Conservation (phyloP, 108 stramenopile species). For the Conticribra weissflogii region DNA sequence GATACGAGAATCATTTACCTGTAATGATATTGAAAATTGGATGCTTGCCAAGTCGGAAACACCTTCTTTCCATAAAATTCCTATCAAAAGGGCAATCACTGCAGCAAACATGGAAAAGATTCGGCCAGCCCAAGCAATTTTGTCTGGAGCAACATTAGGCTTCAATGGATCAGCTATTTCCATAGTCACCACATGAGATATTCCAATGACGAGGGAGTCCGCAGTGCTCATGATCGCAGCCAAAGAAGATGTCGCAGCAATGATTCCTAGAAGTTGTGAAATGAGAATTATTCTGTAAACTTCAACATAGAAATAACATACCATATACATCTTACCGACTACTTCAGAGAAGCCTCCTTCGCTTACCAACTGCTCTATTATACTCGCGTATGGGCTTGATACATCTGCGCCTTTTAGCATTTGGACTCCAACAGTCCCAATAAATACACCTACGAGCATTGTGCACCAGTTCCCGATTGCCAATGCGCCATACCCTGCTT, state of each 20-base stretch:
- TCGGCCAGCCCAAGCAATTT: slow-evolving; percentile 29
- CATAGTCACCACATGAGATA: slow-evolving; percentile 37
- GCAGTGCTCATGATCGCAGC: slow-evolving; percentile 57
- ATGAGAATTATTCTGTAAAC: slow-evolving; percentile 29
- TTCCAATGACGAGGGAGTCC: slow-evolving; percentile 52
- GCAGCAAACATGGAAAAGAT: slow-evolving; percentile 19
- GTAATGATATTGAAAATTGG: not conserved
- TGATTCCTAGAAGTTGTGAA: slow-evolving; percentile 23
- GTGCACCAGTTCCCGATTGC: slow-evolving; percentile 25
- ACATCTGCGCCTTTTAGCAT: slow-evolving; percentile 20
- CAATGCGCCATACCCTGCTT: slow-evolving; percentile 18
- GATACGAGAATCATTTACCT: not conserved
- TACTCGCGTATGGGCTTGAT: slow-evolving; percentile 20
- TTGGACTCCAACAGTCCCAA: slow-evolving; percentile 42
- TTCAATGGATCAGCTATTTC: slow-evolving; percentile 35
- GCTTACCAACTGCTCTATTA: slow-evolving; percentile 40
- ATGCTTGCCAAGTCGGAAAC: not conserved
- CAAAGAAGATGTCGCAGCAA: slow-evolving; percentile 41
- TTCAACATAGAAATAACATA: slow-evolving; percentile 39
- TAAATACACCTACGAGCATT: slow-evolving; percentile 39
- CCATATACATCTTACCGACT: slow-evolving; percentile 7
- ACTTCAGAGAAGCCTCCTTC: slow-evolving; percentile 24
- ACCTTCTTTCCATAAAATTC: not conserved
- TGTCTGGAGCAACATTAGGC: not conserved
- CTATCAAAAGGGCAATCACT: not conserved